Evolutionary conservation across 805 yeast species (phyloP), one percentile per base, ranked within the genome.

Genomic region (Ogataea trehaloabstinens): DNA sequence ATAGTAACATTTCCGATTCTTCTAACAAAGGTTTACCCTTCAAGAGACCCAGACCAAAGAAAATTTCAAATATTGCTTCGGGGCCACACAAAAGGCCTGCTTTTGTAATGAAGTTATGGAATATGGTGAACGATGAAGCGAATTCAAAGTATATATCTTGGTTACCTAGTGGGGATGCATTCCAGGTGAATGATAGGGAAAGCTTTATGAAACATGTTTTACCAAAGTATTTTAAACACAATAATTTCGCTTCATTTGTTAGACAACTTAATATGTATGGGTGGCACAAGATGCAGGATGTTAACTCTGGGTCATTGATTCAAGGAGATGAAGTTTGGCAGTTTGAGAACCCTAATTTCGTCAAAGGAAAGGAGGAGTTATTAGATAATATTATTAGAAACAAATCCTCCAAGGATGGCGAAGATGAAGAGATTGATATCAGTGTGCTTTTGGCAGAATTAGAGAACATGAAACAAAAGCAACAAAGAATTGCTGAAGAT

Each of bases 211-310:
- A 82, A 52, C 69, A 73, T 43, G 82, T 93, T 19, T 66, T 93
- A 45, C 99, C 99, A 4, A 81, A 82, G 55, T 93, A 88, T 66
- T 93, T 90, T 71, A 93, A 93, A 61, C 99, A 93, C 64, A 83
- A 86, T 44, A 91, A 93, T 60, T 90, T 93, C 65, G 95, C 98
- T 16, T 82, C 93, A 22, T 93, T 93, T 71, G 98, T 93, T 12
- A 78, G 99, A 45, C 99, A 91, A 60, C 71, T 91, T 54, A 91
- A 91, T 64, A 91, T 93, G 99, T 93, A 93, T 60, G 99, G 99
- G 8, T 93, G 97, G 96, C 98, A 90, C 67, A 93, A 93, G 64
- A 93, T 93, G 4, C 99, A 93, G 63, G 98, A 93, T 63, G 79
- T 90, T 17, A 85, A 67, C 41, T 74, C 84, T 19, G 97, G 95